Evolutionary conservation across 2,329 filamentous ascomycete species (phyloP).

Genomic region (Keithomyces neogunnii): DNA sequence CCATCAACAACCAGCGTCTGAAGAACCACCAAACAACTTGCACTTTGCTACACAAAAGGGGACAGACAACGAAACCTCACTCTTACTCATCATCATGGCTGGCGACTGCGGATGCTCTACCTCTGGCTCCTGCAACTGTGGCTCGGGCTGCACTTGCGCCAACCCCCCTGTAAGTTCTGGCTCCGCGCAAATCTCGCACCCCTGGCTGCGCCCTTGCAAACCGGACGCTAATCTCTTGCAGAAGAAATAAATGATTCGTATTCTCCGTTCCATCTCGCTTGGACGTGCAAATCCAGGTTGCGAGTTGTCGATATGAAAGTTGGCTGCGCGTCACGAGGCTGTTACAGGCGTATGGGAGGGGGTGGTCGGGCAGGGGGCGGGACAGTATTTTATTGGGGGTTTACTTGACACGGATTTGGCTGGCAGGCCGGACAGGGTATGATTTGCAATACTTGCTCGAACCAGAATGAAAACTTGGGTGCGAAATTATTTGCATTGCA

Average conservation of each 20-base stretch:
- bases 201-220: neutral
- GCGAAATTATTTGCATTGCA: neutral
- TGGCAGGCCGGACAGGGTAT: neutral
- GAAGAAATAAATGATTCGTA: slow-evolving; percentile 10
- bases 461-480: slow-evolving; percentile 1
- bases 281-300: neutral
- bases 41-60: too few species aligned
- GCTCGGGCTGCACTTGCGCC: slow-evolving; percentile 31
- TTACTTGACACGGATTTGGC: neutral
- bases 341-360: neutral
- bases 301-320: neutral
- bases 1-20: neutral
- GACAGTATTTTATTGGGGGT: neutral
- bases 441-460: neutral
- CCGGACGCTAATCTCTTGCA: slow-evolving; percentile 1
- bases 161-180: slow-evolving; percentile 32
- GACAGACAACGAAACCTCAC: too few species aligned
- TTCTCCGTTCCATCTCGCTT: neutral
- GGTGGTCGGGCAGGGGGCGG: neutral
- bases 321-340: neutral
- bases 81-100: slow-evolving; percentile 25
- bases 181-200: neutral
- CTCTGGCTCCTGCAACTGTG: slow-evolving; percentile 33
- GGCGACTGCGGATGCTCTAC: slow-evolving; percentile 31
- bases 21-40: neutral